Conservation (phyloP, 2,329 filamentous ascomycete genomes). For the Pseudogymnoascus sp. region DNA sequence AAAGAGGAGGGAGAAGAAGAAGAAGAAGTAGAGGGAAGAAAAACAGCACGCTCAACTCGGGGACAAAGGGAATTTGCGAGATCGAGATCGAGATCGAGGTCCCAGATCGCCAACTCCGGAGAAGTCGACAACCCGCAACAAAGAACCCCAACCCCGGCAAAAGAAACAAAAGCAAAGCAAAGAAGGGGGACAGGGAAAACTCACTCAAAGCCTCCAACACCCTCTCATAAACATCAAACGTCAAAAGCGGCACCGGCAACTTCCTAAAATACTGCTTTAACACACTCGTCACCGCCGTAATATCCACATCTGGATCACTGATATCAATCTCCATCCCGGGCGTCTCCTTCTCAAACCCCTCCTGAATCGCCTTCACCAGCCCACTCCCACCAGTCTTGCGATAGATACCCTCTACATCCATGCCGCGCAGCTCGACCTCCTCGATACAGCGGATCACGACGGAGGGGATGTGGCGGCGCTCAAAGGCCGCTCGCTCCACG, state of each 20-base stretch:
- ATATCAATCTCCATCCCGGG: constrained; percentile 70
- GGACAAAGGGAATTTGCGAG: neutral
- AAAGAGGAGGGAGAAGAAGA: no score
- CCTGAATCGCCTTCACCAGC: constrained; percentile 82
- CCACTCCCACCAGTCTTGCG: constrained; percentile 92
- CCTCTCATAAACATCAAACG: constrained; percentile 85
- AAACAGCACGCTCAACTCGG: no score
- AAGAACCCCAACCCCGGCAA: neutral
- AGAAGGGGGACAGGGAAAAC: constrained; percentile 28
- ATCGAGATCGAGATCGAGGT: neutral
- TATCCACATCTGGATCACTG: constrained; percentile 87
- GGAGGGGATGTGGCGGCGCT: constrained; percentile 81
- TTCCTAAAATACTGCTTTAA: constrained; percentile 97
- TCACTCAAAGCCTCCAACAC: constrained; percentile 74
- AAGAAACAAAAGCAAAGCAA: neutral
- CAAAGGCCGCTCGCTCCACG: constrained; percentile 75
- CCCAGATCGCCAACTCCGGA: no score
- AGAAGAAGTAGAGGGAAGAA: no score
- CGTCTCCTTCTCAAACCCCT: constrained; percentile 74
- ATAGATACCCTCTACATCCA: constrained; percentile 97
- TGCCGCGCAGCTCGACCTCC: constrained; percentile 90
- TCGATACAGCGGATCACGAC: constrained; percentile 93
- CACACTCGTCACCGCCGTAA: constrained; percentile 90
- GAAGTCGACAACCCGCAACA: neutral
- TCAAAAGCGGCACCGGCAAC: constrained; percentile 81